These are phyloP conservation scores for Exophiala sideris DNA, from an alignment of 2,329 filamentous ascomycete species.

Conservation along the genomic window DNA sequence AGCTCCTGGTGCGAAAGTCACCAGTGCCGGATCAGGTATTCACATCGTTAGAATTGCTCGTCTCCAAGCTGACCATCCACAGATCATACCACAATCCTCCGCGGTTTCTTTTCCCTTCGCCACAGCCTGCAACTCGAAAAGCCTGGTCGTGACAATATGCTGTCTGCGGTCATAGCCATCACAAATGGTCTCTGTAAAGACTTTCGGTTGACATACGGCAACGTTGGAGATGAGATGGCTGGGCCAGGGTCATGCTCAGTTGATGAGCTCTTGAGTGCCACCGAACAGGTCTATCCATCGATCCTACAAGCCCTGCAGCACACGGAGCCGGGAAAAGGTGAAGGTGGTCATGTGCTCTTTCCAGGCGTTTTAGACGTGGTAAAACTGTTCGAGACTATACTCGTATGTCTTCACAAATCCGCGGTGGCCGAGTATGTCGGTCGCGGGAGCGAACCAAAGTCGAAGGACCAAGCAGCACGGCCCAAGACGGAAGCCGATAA, in stretches of 20 bases:
- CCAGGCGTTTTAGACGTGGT: constrained; percentile 11
- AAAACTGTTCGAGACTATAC: constrained; percentile 16
- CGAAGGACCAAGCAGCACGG: neutral
- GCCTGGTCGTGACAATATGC: too few species aligned
- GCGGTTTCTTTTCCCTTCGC: constrained; percentile 4
- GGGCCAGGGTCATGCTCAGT: neutral
- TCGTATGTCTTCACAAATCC: constrained; percentile 20
- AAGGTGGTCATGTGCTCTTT: neutral
- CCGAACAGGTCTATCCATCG: constrained; percentile 8
- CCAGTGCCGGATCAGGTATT: neutral
- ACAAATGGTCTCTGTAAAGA: constrained; percentile 2
- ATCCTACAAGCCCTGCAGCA: constrained; percentile 3
- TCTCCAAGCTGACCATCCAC: neutral
- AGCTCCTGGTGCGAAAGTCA: neutral
- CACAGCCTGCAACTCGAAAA: neutral
- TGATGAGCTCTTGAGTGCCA: neutral
- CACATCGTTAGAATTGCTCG: neutral
- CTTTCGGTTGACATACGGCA: neutral
- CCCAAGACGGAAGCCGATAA: constrained; percentile 1
- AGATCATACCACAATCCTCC: constrained; percentile 15
- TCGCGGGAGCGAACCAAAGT: constrained; percentile 4
- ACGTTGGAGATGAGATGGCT: neutral
- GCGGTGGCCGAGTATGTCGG: constrained; percentile 17
- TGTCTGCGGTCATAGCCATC: neutral
- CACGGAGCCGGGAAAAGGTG: neutral